Base-by-base conservation (phyloP, 768 basidiomycete species). In the Tricholoma sp. region DNA sequence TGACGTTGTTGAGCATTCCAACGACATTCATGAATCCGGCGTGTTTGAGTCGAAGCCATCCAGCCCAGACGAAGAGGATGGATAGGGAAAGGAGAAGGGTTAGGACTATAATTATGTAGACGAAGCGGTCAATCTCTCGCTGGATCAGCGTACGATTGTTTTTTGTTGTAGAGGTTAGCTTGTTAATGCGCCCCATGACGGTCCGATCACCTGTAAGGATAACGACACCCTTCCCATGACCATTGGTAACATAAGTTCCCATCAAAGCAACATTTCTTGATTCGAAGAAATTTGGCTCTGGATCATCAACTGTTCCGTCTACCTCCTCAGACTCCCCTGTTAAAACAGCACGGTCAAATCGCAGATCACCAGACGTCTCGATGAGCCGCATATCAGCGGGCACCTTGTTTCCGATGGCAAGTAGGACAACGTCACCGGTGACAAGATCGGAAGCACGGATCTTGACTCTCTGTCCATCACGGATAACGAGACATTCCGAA, bases 131-230 rank as follows among this genome's bases (percentile, higher is more conserved):
- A 3, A 79, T 72, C 58, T 80, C 79, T 47, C 60, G 69, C 61
- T 80, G 78, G 31, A 80, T 74, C 28, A 77, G 74, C 1, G 80
- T 80, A 31, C 78, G 63, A 57, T 76, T 78, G 63, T 74, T 70
- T 58, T 76, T 77, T 8, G 72, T 73, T 49, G 75, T 71, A 15
- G 73, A 76, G 0, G 81, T 80, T 64, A 83, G 75, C 58, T 79
- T 74, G 28, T 82, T 81, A 56, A 84, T 76, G 29, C 80, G 78
- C 8, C 82, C 83, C 77, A 79, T 76, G 56, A 76, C 64, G 1
- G 74, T 72, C 36, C 70, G 76, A 57, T 76, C 74, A 39, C 78
- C 78, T 2, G 72, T 75, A 28, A 74, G 71, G 39, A 79, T 73
- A 5, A 74, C 74, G 0, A 78, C 60, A 20, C 76, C 76, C 34